Base-by-base conservation (phyloP, 1,284 basidiomycete species). In the Stygiomarasmius scandens region DNA sequence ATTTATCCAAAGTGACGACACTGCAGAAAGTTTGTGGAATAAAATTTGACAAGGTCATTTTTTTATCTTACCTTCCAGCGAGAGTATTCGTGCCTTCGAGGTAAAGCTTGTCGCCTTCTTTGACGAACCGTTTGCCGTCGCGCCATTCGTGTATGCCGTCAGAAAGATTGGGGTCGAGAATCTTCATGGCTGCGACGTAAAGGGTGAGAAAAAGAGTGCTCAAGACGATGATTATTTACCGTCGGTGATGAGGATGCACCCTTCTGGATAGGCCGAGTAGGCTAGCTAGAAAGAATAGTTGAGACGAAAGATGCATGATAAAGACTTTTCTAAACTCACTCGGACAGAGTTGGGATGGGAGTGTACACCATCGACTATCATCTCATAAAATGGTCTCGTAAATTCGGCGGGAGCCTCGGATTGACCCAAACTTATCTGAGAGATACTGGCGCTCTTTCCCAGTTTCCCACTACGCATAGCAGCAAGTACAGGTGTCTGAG, bases 281-380 rank as follows among this genome's bases (percentile, higher is more conserved):
- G 94, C 93, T 59, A 96, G 78, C 90, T 92, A 66, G 22, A 57
- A 36, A 44, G 19, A 49, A 16, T 22, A 36, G 58, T 34, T 61
- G 12, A 63, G 32, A 51, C 50, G 50, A 63, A 19, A 19, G 16
- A 32, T 23, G 14, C 8, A 8, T 45, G 44, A 25, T 23, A 20
- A 23, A 12, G 29, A 49, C 25, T 24, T 54, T 43, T n/a, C 44
- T 25, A 38, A n/a, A 71, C 84, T 55, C 70, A 90, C 90, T 64
- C 92, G 80, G 54, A 96, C 91, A 47, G 91, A 92, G 72, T 94
- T 93, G 3, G 94, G 93, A 71, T 96, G 93, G 24, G 86, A 91
- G 70, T 96, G 94, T 57, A 94, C 86, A 0, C 94, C 94, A 69
- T 96, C 94, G 11, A 93, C 93, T 60, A 96, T 96, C 59, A 96